These are phyloP conservation scores for Bipolaris oryzae DNA, from an alignment of 2,329 filamentous ascomycete species.

Conservation along the genomic window DNA sequence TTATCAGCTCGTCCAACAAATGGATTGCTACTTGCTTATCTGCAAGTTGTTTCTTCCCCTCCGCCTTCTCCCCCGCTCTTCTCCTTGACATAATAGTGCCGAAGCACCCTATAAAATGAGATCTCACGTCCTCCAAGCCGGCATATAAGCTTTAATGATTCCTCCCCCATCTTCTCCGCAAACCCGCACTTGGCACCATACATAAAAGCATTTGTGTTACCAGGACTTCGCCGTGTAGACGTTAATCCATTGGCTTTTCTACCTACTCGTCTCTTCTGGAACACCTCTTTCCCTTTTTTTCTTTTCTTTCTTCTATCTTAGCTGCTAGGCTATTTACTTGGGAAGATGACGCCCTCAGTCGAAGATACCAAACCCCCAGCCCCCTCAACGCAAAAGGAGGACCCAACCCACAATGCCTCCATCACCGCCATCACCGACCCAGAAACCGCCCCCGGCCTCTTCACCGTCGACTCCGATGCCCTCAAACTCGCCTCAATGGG, in stretches of 20 bases:
- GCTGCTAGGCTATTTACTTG: too few relatives aligned
- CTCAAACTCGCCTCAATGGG: constrained; percentile 56
- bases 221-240: not conserved
- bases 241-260: too few relatives aligned
- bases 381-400: constrained; percentile 23
- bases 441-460: constrained; percentile 11
- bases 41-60: not conserved
- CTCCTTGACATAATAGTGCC: not conserved
- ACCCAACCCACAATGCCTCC: constrained; percentile 1
- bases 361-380: constrained; percentile 6
- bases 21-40: constrained; percentile 5
- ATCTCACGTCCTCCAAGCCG: not conserved
- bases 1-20: not conserved
- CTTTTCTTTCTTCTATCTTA: too few relatives aligned
- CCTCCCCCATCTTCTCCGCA: not conserved
- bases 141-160: constrained; percentile 13
- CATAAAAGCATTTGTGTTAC: constrained; percentile 11
- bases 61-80: not conserved
- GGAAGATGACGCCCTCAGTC: too few relatives aligned
- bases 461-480: constrained; percentile 47
- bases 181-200: not conserved
- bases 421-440: constrained; percentile 14
- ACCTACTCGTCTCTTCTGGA: too few relatives aligned
- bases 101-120: constrained; percentile 1
- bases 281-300: too few relatives aligned